Base-by-base conservation (phyloP, 2,329 filamentous ascomycete genomes). In the Karstenula rhodostoma region DNA sequence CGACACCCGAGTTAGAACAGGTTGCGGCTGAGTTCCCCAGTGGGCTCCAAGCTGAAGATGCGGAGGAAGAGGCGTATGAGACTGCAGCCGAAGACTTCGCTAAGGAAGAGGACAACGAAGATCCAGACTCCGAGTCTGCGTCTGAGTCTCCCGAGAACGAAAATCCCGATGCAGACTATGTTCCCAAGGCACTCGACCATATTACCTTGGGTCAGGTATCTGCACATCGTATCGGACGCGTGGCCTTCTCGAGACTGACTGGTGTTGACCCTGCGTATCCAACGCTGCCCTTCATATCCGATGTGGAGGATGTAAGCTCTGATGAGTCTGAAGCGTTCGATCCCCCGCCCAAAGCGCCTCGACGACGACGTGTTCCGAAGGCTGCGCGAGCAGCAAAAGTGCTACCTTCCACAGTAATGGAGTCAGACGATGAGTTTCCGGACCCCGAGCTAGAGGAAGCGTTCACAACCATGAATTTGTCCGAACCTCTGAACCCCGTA, bases 21-120 rank as follows among this genome's bases (percentile, higher is more conserved):
- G 58, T 48, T 3, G 51, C 54, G 25, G 55, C 55, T 37, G 66
- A 66, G 47, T 61, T 56, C 15, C 57, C 49, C 10, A 43, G 40
- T n/a, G 44, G 46, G 5, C 15, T 56, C 15, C 22, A 54, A 15
- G 47, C 53, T 4, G 63, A 66, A 2, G 66, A 74, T 4, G 63
- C 62, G 19, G 65, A 65, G 2, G 69, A 73, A n/a, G 73, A 74
- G 6, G 72, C 67, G 9, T 79, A 80, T 19, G 74, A 79, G 55
- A 75, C 74, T 9, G 73, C 73, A 8, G 61, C 67, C 27, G 74
- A 77, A 58, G 71, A 76, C 25, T 37, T 69, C 9, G 50, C 62
- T 13, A 67, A 74, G 22, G 69, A 64, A 40, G 63, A 70, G 33
- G 59, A 73, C 42, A 57, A 69, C 13, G 69, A 71, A 52, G 65